These are phyloP conservation scores for Aspergillus fumigatus DNA, from an alignment of 2,329 filamentous ascomycete species.

Conservation along the genomic window DNA sequence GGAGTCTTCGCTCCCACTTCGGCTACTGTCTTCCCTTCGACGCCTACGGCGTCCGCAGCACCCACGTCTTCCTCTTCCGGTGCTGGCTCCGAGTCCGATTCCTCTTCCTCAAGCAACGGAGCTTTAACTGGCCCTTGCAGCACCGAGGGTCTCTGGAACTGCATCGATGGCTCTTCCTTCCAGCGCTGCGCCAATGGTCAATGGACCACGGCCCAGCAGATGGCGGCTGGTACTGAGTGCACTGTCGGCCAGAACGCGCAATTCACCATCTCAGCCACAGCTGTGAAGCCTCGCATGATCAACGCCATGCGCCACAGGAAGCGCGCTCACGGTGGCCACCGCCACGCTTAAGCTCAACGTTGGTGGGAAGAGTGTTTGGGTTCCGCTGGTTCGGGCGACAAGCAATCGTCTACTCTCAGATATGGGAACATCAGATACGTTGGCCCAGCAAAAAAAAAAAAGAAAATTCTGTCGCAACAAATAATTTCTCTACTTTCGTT, in stretches of 20 bases:
- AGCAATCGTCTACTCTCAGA: not conserved
- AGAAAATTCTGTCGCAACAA: constrained; percentile 1
- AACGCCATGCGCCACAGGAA: constrained; percentile 27
- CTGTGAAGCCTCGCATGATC: constrained; percentile 21
- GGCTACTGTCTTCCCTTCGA: constrained; percentile 14
- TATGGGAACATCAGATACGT: not conserved
- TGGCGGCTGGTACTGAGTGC: constrained; percentile 55
- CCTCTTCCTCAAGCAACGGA: constrained; percentile 25
- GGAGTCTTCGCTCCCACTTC: constrained; percentile 16
- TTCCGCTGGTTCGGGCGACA: constrained; percentile 13
- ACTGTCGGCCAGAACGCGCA: constrained; percentile 30
- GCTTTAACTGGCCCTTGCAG: constrained; percentile 45
- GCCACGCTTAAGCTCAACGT: constrained; percentile 17
- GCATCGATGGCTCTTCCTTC: constrained; percentile 52
- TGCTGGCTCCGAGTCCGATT: constrained; percentile 2
- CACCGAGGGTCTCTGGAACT: constrained; percentile 56
- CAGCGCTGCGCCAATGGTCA: constrained; percentile 59
- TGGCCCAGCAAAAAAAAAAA: too few species aligned
- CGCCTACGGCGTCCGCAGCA: constrained; percentile 7
- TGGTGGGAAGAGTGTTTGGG: not conserved
- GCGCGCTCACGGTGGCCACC: constrained; percentile 16
- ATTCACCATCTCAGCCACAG: constrained; percentile 20
- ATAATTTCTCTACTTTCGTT: constrained; percentile 7
- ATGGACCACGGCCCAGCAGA: constrained; percentile 48
- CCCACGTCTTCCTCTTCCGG: constrained; percentile 4